Base-by-base conservation (phyloP, 441 rosid species). In the Adansonia madagascariensis region DNA sequence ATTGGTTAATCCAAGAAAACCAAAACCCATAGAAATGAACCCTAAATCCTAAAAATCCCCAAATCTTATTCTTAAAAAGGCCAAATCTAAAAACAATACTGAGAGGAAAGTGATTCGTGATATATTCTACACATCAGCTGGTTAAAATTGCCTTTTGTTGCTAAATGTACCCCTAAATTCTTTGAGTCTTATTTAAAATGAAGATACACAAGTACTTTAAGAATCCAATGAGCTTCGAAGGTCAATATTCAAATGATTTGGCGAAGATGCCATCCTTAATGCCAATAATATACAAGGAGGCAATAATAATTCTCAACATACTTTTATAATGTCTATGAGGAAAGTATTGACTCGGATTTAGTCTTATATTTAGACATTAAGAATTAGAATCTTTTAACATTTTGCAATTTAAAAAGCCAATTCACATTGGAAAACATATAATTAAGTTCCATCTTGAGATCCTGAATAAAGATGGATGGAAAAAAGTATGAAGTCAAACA, bases 351-450 rank as follows among this genome's bases (percentile, higher is more conserved):
- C 72, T 76, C 75, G 0, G 60, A 49, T 8, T 93, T 98, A 98
- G 83, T 76, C 52, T 67, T 95, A 55, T 74, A 78, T 71, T 71
- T 95, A 20, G 77, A 85, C 85, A 94, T 81, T 83, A 71, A 56
- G 86, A 89, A 53, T 14, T 80, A 14, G 86, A 87, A 6, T 82
- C 87, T 52, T 95, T 95, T 88, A 92, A 93, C 49, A 90, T 94
- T 61, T 70, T 95, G 77, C 90, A 84, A 81, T 81, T 91, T 75
- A 88, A 83, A 81, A 98, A 95, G 85, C 97, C 97, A 2, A 89
- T 95, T 77, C 95, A 95, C 24, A 89, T 95, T 92, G 99, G 99
- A 69, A 97, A 95, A 80, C 85, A 97, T 53, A 62, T 95, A 3
- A 82, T 77, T 0, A 64, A 77, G 43, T 95, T 90, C 86, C 91